These are phyloP conservation scores for Decorospora gaudefroyi DNA, from an alignment of 2,329 filamentous ascomycete genomes.

Conservation along the genomic window DNA sequence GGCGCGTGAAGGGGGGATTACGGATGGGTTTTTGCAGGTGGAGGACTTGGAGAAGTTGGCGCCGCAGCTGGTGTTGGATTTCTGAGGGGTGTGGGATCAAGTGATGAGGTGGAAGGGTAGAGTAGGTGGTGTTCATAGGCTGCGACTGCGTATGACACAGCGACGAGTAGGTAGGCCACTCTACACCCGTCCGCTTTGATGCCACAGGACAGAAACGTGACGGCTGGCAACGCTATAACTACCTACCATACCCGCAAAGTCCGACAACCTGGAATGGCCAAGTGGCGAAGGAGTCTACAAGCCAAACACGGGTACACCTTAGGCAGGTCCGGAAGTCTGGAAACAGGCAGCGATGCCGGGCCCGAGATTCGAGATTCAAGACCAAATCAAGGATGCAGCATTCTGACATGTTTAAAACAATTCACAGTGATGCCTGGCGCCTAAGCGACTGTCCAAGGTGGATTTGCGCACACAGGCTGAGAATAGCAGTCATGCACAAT, in stretches of 20 bases:
- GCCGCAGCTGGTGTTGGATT: slow-evolving; percentile 82
- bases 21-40: slow-evolving; percentile 74
- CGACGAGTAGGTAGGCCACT: too few species aligned
- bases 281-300: not conserved
- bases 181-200: too few species aligned
- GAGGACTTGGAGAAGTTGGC: slow-evolving; percentile 89
- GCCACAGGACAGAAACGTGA: too few species aligned
- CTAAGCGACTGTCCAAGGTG: slow-evolving; percentile 6
- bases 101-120: too few species aligned
- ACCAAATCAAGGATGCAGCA: slow-evolving; percentile 15
- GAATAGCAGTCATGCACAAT: slow-evolving; percentile 19
- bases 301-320: slow-evolving; percentile 3
- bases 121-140: too few species aligned
- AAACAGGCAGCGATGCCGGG: too few species aligned
- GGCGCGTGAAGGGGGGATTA: slow-evolving; percentile 36
- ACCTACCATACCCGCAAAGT: too few species aligned
- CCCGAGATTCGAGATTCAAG: too few species aligned
- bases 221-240: too few species aligned
- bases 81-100: slow-evolving; percentile 57
- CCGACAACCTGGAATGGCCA: not conserved
- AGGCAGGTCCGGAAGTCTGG: too few species aligned
- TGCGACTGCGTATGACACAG: too few species aligned
- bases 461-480: not conserved
- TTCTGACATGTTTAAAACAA: slow-evolving; percentile 19
- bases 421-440: slow-evolving; percentile 7